phyloP scores from a whole-genome alignment of 139 green algal species.

The Limnomonas spitsbergensis region DNA sequence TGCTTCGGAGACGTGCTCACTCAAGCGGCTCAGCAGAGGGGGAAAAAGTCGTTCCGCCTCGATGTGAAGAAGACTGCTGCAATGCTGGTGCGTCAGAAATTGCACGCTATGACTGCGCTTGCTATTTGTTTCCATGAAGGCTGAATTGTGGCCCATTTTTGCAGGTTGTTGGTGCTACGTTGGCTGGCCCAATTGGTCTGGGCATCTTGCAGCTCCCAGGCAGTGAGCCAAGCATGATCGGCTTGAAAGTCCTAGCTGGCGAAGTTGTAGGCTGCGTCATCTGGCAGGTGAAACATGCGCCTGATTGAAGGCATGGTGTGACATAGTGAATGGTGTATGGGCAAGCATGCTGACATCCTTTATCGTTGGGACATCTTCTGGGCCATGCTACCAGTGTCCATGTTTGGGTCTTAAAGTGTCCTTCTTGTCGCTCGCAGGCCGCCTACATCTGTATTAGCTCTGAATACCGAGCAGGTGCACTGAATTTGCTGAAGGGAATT shows the following conservation, averaged over 20 bases:
- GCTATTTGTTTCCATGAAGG: no score
- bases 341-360: background rate
- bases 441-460: constrained; percentile 1
- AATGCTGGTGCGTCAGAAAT: background rate
- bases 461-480: background rate
- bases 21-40: background rate
- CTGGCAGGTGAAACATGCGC: background rate
- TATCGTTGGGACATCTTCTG: no score
- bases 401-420: no score
- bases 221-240: background rate
- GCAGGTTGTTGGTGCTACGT: background rate
- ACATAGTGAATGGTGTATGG: background rate
- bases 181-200: background rate
- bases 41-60: background rate
- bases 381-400: no score
- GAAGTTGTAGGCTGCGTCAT: constrained; percentile 3
- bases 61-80: background rate
- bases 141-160: no score
- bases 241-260: background rate
- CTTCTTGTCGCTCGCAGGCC: no score
- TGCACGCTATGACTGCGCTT: no score
- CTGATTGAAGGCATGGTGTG: no score
- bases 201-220: background rate
- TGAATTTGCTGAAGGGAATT: background rate
- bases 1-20: background rate